Evolutionary conservation across 2,329 filamentous ascomycete genomes (phyloP).

Genomic region (Alternaria sp.): DNA sequence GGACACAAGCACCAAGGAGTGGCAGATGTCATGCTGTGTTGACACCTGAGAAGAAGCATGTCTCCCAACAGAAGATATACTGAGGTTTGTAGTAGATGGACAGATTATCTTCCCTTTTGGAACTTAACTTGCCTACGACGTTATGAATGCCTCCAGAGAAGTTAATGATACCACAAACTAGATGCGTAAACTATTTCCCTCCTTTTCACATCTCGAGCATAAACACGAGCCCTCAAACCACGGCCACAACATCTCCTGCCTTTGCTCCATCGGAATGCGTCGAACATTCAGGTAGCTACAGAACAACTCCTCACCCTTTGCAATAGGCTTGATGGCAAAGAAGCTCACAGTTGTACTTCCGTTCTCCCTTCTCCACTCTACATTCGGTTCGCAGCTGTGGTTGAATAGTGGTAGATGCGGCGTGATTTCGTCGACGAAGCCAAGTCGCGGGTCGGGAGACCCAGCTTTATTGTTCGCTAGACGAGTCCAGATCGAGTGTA

Average conservation of each 20-base stretch:
- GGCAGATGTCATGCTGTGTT: neutral
- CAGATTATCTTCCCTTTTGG: neutral
- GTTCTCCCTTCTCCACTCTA: slow-evolving; percentile 23
- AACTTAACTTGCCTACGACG: neutral
- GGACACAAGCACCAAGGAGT: neutral
- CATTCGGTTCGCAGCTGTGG: slow-evolving; percentile 45
- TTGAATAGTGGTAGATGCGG: slow-evolving; percentile 44
- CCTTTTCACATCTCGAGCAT: slow-evolving; percentile 16
- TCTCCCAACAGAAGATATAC: neutral
- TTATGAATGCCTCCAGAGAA: neutral
- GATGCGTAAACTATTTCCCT: neutral
- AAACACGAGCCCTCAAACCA: slow-evolving; percentile 25
- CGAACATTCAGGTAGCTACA: slow-evolving; percentile 22
- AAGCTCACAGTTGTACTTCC: slow-evolving; percentile 21
- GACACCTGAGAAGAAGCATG: neutral
- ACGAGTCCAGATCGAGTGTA: slow-evolving; percentile 44
- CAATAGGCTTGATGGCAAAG: slow-evolving; percentile 15
- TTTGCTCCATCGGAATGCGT: slow-evolving; percentile 5
- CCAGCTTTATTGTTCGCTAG: slow-evolving; percentile 48
- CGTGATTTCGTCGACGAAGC: slow-evolving; percentile 40
- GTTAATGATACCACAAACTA: neutral
- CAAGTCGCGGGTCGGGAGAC: slow-evolving; percentile 25
- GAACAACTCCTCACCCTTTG: slow-evolving; percentile 21
- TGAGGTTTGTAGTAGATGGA: neutral
- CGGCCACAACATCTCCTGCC: slow-evolving; percentile 20